Conservation (phyloP, 192 early-diverging fungal species). For the Anaeromyces robustus region DNA sequence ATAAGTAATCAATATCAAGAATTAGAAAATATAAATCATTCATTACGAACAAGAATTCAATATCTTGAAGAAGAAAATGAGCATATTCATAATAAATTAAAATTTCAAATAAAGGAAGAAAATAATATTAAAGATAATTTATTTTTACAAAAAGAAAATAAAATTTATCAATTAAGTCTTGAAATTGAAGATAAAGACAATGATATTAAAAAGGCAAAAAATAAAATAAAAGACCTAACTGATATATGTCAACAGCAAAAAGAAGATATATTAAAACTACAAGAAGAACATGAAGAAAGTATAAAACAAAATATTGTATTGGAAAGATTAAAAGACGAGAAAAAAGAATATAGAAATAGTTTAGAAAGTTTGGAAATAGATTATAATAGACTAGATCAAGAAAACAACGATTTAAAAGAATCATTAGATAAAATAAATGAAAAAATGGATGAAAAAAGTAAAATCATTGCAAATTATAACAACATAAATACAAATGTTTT, state of each 20-base stretch:
- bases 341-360: neutral
- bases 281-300: neutral
- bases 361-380: neutral
- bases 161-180: neutral
- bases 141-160: neutral
- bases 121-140: neutral
- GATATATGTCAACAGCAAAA: neutral
- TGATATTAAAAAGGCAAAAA: neutral
- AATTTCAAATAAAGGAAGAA: neutral
- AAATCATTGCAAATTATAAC: neutral
- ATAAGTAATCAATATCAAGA: neutral
- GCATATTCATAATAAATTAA: neutral
- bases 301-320: neutral
- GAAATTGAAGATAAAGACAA: neutral
- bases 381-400: neutral
- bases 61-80: neutral
- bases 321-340: neutral
- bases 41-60: neutral
- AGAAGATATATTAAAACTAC: neutral
- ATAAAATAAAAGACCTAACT: neutral
- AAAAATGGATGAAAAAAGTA: neutral
- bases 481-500: neutral
- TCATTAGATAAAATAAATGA: neutral
- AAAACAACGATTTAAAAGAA: neutral
- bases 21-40: neutral